Evolutionary conservation across 768 basidiomycete genomes (phyloP).

Genomic region (Chiua virens): DNA sequence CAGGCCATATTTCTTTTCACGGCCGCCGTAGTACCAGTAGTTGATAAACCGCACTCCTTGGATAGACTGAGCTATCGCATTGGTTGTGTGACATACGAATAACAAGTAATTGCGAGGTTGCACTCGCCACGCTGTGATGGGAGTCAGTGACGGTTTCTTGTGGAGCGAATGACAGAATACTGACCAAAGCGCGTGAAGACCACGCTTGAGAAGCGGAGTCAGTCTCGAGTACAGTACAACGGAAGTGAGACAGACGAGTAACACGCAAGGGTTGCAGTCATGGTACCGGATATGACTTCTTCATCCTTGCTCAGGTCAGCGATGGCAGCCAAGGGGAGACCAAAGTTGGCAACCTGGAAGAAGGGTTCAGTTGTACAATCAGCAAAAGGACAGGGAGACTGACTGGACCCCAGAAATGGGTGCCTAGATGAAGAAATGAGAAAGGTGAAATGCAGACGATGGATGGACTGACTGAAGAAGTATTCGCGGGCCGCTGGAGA

Average conservation of each 20-base stretch:
- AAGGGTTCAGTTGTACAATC: conserved; percentile 6
- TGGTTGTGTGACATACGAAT: conserved; percentile 92
- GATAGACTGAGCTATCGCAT: conserved; percentile 79
- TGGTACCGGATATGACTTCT: conserved; percentile 94
- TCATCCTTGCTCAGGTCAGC: conserved; percentile 92
- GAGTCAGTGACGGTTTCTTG: conserved; percentile 1
- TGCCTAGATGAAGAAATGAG: conserved; percentile 55
- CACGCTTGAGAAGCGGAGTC: conserved; percentile 36
- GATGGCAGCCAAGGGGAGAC: conserved; percentile 91
- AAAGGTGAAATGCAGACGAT: background rate
- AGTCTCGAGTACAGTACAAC: conserved; percentile 6
- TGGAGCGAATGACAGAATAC: background rate
- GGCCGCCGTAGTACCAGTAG: conserved; percentile 89
- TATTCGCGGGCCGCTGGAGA: conserved; percentile 91
- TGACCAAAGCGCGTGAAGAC: conserved; percentile 96
- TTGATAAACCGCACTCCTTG: conserved; percentile 86
- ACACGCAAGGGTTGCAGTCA: conserved; percentile 85
- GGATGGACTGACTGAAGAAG: conserved; percentile 80
- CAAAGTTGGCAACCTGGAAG: conserved; percentile 93
- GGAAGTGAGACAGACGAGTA: conserved; percentile 78
- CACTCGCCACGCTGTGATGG: conserved; percentile 79
- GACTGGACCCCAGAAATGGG: conserved; percentile 98
- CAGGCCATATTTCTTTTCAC: conserved; percentile 63
- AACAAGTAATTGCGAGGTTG: conserved; percentile 95
- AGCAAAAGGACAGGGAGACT: conserved; percentile 34